These are phyloP conservation scores for Terana coerulea DNA, from an alignment of 768 basidiomycete species.

Conservation along the genomic window DNA sequence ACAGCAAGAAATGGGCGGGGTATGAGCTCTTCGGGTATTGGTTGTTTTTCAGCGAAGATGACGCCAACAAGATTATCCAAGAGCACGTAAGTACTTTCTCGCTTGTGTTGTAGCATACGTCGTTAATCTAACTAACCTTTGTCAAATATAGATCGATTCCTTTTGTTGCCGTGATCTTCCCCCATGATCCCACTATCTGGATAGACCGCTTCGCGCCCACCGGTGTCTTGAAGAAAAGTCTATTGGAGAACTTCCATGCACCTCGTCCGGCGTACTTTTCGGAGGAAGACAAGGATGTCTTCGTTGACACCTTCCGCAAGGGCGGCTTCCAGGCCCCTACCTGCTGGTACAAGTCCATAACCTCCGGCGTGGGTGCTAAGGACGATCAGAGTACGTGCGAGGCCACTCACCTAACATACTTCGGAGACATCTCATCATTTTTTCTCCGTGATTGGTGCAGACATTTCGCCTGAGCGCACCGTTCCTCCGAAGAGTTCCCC, in stretches of 20 bases:
- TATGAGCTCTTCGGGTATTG: slow-evolving; percentile 41
- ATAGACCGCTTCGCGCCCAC: slow-evolving; percentile 27
- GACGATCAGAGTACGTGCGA: not conserved
- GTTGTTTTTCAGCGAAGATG: slow-evolving; percentile 27
- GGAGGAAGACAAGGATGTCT: not conserved
- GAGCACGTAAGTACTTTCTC: slow-evolving; percentile 33
- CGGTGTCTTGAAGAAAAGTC: not conserved
- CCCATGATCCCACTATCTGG: slow-evolving; percentile 32
- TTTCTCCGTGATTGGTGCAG: not conserved
- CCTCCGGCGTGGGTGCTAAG: not conserved
- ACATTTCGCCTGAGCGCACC: not conserved
- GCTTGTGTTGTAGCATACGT: not conserved
- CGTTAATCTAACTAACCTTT: not conserved
- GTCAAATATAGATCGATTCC: slow-evolving; percentile 12
- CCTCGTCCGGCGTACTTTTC: not conserved
- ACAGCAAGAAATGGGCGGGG: slow-evolving; percentile 25
- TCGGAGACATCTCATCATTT: not conserved
- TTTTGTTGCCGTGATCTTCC: slow-evolving; percentile 32
- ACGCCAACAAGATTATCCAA: slow-evolving; percentile 30
- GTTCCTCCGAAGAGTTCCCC: slow-evolving; percentile 3
- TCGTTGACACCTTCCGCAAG: not conserved
- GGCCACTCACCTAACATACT: too few species aligned
- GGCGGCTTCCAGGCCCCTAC: slow-evolving; percentile 18
- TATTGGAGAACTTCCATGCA: not conserved
- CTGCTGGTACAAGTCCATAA: slow-evolving; percentile 1